Evolutionary conservation across 129 eudicot species (phyloP).

Genomic region (Cynara cardunculus): DNA sequence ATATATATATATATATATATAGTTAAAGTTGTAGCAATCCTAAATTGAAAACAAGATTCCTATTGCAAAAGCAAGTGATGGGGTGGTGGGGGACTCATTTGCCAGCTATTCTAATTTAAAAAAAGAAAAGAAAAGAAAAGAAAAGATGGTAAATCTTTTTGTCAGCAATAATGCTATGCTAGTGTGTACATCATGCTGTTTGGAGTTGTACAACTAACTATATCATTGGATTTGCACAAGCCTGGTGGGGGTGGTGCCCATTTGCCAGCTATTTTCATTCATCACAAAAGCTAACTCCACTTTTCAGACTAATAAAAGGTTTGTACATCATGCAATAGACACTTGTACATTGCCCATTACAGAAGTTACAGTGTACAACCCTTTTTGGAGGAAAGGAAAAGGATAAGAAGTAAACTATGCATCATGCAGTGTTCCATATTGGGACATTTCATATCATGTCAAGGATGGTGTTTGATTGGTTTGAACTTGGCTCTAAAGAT

Average conservation of each 20-base stretch:
- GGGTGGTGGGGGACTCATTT: constrained; percentile 5
- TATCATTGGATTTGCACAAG: background rate
- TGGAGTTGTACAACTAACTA: background rate
- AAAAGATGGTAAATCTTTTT: background rate
- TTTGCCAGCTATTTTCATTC: background rate
- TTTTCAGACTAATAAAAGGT: background rate
- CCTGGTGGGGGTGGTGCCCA: background rate
- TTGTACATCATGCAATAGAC: background rate
- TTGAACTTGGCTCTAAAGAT: too few relatives aligned
- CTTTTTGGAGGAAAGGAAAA: background rate
- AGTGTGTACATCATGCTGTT: constrained; percentile 1
- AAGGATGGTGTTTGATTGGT: too few relatives aligned
- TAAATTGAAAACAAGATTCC: background rate
- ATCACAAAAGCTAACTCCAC: background rate
- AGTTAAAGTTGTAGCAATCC: background rate
- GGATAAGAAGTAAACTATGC: constrained; percentile 6
- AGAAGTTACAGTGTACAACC: background rate
- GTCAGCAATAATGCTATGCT: background rate
- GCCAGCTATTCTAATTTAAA: constrained; percentile 16
- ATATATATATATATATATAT: too few relatives aligned
- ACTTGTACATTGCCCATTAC: background rate
- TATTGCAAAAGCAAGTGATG: background rate
- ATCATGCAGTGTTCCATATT: background rate
- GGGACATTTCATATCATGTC: constrained; percentile 12
- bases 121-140: too few relatives aligned